Evolutionary conservation across 148 eudicot species (phyloP), one percentile per base, ranked within the genome.

Genomic region (Vaccinium vitisidaea): DNA sequence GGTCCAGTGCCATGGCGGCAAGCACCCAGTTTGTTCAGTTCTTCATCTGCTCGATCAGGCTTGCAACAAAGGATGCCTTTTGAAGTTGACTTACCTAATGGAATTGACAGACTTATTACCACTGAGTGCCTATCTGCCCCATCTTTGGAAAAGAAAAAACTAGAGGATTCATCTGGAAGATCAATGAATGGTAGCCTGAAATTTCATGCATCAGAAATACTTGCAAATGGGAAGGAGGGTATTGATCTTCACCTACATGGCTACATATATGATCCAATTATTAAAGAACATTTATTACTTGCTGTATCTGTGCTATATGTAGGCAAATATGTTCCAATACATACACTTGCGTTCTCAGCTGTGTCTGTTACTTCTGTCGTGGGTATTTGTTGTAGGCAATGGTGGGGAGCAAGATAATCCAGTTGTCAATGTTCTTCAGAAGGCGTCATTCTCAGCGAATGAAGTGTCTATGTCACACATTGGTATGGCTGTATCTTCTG

Each of bases 1-100:
- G 93, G 93, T 84, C 93, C 92, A 63, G 88, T 90, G 59, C 89
- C 90, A 27, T 92, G 92, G 94, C 88, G 86, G 18, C 91, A 87
- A 77, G 89, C 92, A 71, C 86, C 91, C 36, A 85, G 87, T 88
- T 50, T 85, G 63, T 90, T 87, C 82, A 85, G 80, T 53, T 78
- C 83, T 70, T 84, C 85, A 74, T 49, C 84, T 83, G 79, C 80
- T 75, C 86, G 83, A 77, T 69, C 87, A 73, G 87, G 85, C 71
- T 48, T 85, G 65, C 86, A 85, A 19, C 82, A 87, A 54, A 88
- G 82, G 75, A 71, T 59, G 55, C 86, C 87, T 82, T 87, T 75
- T 86, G 91, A 90, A 83, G 71, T 79, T 80, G 89, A 89, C 65
- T 55, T 59, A 32, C 48, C 82, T 2, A 84, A 83, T 91, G 91